Conservation (phyloP, 257 asterid species). For the Lavandula angustifolia region DNA sequence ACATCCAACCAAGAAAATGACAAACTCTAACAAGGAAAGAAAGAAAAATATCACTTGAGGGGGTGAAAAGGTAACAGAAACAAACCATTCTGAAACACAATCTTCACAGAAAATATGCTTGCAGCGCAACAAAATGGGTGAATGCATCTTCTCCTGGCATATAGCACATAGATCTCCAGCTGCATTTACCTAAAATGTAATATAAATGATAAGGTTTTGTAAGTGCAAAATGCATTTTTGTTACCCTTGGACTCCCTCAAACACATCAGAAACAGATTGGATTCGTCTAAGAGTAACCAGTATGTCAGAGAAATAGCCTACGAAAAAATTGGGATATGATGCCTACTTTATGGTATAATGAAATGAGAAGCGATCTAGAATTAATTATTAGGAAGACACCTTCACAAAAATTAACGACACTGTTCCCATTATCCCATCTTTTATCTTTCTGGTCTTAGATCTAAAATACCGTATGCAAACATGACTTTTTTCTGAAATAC, state of each 20-base stretch:
- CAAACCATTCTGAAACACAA: slow-evolving; percentile 72
- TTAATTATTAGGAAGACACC: neutral
- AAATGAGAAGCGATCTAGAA: slow-evolving; percentile 1
- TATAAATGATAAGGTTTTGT: too few relatives aligned
- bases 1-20: too few relatives aligned
- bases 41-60: too few relatives aligned
- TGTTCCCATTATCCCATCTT: neutral
- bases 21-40: too few relatives aligned
- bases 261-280: slow-evolving; percentile 12
- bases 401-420: slow-evolving; percentile 18
- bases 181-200: slow-evolving; percentile 49
- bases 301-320: too few relatives aligned
- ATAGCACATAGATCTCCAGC: slow-evolving; percentile 72
- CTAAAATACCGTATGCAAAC: slow-evolving; percentile 7
- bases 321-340: too few relatives aligned
- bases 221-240: slow-evolving; percentile 4
- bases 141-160: slow-evolving; percentile 77
- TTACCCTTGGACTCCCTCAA: neutral
- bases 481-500: neutral
- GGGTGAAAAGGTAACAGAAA: neutral
- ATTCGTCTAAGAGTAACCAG: neutral
- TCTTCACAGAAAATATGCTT: slow-evolving; percentile 79
- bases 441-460: slow-evolving; percentile 13
- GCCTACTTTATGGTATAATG: slow-evolving; percentile 1
- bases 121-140: slow-evolving; percentile 60